These are phyloP conservation scores for Penicillium longicatenatum DNA, from an alignment of 495 filamentous ascomycete genomes.

Conservation along the genomic window DNA sequence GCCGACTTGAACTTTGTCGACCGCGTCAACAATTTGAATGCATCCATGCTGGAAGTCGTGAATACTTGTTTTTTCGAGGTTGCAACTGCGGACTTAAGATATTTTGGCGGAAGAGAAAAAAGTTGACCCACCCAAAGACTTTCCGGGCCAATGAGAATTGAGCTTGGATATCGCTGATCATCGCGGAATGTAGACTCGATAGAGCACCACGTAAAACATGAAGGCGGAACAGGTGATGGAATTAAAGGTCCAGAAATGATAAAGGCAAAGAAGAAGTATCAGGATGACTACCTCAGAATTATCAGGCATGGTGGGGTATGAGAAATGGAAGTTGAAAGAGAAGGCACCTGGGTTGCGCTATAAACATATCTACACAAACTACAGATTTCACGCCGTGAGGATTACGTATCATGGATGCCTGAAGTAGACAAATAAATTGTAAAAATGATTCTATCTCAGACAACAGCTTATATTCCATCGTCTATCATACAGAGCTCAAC, in stretches of 20 bases:
- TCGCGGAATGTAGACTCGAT: slow-evolving; percentile 4
- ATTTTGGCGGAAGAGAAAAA: slow-evolving; percentile 33
- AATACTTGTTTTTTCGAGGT: slow-evolving; percentile 8
- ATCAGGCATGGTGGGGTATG: neutral
- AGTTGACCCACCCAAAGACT: slow-evolving; percentile 22
- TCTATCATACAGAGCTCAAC: slow-evolving; percentile 57
- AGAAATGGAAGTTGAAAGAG: neutral
- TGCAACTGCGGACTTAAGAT: slow-evolving; percentile 24
- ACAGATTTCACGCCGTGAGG: neutral
- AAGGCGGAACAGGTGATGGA: neutral
- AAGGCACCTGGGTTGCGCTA: neutral
- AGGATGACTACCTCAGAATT: neutral
- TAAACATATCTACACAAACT: neutral
- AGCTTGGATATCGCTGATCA: neutral
- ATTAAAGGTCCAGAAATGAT: neutral
- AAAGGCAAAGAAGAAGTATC: neutral
- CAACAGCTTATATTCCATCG: slow-evolving; percentile 56
- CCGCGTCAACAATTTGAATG: slow-evolving; percentile 56
- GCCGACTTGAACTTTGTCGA: slow-evolving; percentile 49
- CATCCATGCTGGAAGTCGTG: slow-evolving; percentile 46
- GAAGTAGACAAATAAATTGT: slow-evolving; percentile 18
- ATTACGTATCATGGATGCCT: neutral
- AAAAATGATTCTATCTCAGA: slow-evolving; percentile 41
- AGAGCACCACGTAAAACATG: neutral
- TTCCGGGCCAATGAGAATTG: slow-evolving; percentile 41